phyloP scores from a whole-genome alignment of 1,139 yeast species.

The Meyerozyma athensensis region DNA sequence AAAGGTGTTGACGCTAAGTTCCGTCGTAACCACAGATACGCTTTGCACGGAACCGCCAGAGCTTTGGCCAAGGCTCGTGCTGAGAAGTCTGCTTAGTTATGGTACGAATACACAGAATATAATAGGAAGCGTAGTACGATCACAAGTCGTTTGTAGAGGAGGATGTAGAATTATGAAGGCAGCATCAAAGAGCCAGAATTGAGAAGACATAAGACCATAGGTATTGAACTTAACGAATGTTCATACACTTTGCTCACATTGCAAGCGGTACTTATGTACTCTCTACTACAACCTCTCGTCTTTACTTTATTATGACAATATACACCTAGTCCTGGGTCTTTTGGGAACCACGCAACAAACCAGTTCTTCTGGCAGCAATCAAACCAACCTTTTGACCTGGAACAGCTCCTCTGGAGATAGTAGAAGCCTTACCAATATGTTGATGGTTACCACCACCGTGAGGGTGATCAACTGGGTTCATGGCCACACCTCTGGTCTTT shows the following conservation, averaged over 20 bases:
- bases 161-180: not conserved
- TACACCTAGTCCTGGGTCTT: slow-evolving; percentile 69
- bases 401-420: slow-evolving; percentile 99
- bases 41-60: slow-evolving; percentile 96
- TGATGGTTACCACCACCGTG: slow-evolving; percentile 99
- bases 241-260: no score
- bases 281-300: not conserved
- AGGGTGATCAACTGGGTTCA: slow-evolving; percentile 99
- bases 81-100: slow-evolving; percentile 24
- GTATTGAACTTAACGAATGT: no score
- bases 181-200: no score
- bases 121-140: not conserved
- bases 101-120: slow-evolving; percentile 1
- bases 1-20: slow-evolving; percentile 99
- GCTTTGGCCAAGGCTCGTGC: slow-evolving; percentile 80
- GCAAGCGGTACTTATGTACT: not conserved
- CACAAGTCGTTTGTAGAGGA: no score
- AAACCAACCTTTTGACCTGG: slow-evolving; percentile 99
- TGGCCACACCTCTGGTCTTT: slow-evolving; percentile 99
- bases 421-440: slow-evolving; percentile 99
- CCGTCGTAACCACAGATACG: slow-evolving; percentile 99
- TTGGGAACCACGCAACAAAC: slow-evolving; percentile 99
- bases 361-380: slow-evolving; percentile 99
- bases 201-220: no score
- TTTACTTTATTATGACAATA: slow-evolving; percentile 5